Evolutionary conservation across 73 alveolate species (phyloP), one percentile per base, ranked within the genome.

Genomic region (Vitrella brassicaformis): DNA sequence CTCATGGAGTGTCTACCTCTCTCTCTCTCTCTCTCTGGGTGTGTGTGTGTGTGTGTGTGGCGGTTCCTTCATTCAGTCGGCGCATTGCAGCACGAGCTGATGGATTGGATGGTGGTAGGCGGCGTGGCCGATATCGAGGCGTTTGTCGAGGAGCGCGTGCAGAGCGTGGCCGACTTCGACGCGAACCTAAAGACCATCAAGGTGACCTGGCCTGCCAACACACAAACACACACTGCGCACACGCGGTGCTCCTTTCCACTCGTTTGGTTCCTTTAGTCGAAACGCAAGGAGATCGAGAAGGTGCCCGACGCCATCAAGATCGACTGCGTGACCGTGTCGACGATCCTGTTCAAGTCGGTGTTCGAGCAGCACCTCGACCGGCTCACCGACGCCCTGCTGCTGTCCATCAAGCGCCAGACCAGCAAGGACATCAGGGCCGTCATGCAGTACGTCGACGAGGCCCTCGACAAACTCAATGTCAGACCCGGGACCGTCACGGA

Each of bases 101-200:
- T 77, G 32, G 87, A 82, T 0, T 90, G 96, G 96, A 80, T 91
- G 56, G 93, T 84, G 7, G 85, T 90, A 14, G 93, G 96, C 25
- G n/a, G 66, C 32, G 65, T 94, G 68, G 72, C 78, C 66, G 98
- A 94, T 75, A 75, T 94, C 47, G 96, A 91, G 68, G 88, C 90
- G 8, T 86, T 81, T 72, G 88, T 94, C 25, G 98, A 95, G 78
- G 90, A 95, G 88, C 85, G 93, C 74, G 95, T 93, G 69, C 98
- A 95, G 73, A 87, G 92, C 88, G 94, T 92, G 46, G 94, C 85
- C 64, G 98, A 95, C 79, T 95, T 97, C 97, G 98, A 95, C 73
- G 81, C 85, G 85, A 95, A 95, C 89, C 90, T 92, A 90, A 93
- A 89, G 66, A 85, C 92, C 85, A 89, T 95, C 64, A 93, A 91